Evolutionary conservation across 2,329 filamentous ascomycete species (phyloP).

Genomic region (Fusarium miscanthi): DNA sequence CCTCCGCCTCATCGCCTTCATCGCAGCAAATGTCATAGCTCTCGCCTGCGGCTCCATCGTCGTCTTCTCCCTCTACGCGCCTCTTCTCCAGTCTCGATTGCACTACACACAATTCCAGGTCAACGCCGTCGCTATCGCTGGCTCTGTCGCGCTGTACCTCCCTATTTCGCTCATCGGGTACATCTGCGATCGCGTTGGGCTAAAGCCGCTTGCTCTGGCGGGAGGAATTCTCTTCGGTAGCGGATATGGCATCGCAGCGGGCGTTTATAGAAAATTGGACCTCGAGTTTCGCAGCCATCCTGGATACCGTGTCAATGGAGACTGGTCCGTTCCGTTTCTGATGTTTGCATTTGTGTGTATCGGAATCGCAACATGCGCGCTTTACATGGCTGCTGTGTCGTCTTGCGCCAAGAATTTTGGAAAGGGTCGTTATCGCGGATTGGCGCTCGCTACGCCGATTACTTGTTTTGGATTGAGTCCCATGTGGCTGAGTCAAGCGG

Average conservation of each 20-base stretch:
- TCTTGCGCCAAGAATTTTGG: conserved; percentile 99
- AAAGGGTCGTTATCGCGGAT: conserved; percentile 83
- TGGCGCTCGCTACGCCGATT: conserved; percentile 91
- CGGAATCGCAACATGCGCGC: conserved; percentile 84
- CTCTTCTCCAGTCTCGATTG: conserved; percentile 85
- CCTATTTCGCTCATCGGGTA: conserved; percentile 92
- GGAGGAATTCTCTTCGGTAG: conserved; percentile 79
- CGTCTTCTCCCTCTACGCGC: conserved; percentile 93
- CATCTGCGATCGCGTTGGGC: conserved; percentile 88
- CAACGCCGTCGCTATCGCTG: conserved; percentile 88
- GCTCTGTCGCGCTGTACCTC: conserved; percentile 89
- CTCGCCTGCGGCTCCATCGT: conserved; percentile 92
- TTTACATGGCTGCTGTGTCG: conserved; percentile 92
- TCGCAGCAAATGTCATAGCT: conserved; percentile 65
- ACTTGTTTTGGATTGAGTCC: conserved; percentile 92
- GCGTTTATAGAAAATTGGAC: conserved; percentile 71
- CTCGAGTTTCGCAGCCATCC: conserved; percentile 57
- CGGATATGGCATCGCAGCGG: conserved; percentile 87
- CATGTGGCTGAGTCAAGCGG: conserved; percentile 95
- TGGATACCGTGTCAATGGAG: conserved; percentile 56
- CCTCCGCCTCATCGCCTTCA: conserved; percentile 62
- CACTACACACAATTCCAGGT: conserved; percentile 93
- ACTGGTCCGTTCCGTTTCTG: conserved; percentile 84
- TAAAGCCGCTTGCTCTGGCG: conserved; percentile 78
- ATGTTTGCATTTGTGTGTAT: conserved; percentile 84